Base-by-base conservation (phyloP, 768 basidiomycete species). In the Suillus paluster region DNA sequence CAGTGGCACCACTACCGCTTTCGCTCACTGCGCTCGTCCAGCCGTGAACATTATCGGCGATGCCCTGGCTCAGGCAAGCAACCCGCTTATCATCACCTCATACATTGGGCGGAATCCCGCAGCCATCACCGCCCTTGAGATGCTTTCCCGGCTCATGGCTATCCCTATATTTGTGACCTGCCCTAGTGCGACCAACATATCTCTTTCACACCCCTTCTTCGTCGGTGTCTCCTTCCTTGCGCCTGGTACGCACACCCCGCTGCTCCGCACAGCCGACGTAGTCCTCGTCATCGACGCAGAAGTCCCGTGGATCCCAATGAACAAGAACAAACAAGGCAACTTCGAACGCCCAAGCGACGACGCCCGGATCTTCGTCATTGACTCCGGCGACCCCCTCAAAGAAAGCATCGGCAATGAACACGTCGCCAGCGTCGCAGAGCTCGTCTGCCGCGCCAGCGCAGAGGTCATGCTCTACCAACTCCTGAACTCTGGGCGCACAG, bases 271-370 rank as follows among this genome's bases (percentile, higher is more conserved):
- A 25, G 87, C 88, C 0, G 90, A 92, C 64, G 81, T 85, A 4
- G 79, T 92, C 19, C 73, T 92, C 11, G 75, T 90, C 19, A 62
- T 92, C n/a, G 89, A 91, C 60, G 79, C 78, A 9, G 87, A 88
- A 63, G 74, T 89, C 0, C 86, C 89, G 0, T 91, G 89, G 86
- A 84, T 88, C 30, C 81, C 84, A 1, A 75, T 69, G 49, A 78
- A 82, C 58, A 80, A 81, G 38, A 75, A 70, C 60, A 71, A 69
- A 58, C 71, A 71, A 4, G 71, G 73, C 17, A 56, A 34, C 34
- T 54, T 62, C 49, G 71, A 72, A 42, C 71, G 73, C 55, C 86
- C 88, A 0, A 67, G 42, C 4, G 63, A 72, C 0, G 70, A 74
- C 4, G 83, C 87, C 0, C 74, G 79, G 33, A 79, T 90, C 1